phyloP scores from a whole-genome alignment of 768 basidiomycete species.

The Termitomyces eurrhizus region DNA sequence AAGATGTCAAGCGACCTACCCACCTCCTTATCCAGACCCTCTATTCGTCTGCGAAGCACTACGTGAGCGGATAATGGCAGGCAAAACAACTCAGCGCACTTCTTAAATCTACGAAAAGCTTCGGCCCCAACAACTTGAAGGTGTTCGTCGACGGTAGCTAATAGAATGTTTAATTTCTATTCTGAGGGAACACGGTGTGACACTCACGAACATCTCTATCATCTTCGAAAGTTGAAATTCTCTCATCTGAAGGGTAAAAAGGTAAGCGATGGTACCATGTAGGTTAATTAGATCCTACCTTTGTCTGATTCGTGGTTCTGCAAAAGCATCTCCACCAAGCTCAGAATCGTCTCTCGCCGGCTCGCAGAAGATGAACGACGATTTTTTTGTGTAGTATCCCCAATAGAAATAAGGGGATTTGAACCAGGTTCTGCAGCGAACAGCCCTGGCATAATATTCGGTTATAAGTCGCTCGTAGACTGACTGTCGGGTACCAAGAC shows the following conservation, averaged over 20 bases:
- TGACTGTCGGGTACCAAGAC: neutral
- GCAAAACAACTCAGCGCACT: constrained; percentile 28
- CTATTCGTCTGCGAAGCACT: constrained; percentile 40
- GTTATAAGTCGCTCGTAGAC: constrained; percentile 1
- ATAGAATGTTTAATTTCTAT: neutral
- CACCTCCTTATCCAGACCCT: constrained; percentile 65
- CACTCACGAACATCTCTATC: constrained; percentile 65
- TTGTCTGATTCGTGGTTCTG: constrained; percentile 27
- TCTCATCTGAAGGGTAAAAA: constrained; percentile 23
- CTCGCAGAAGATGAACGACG: constrained; percentile 27
- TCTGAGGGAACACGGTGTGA: neutral
- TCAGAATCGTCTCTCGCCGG: constrained; percentile 45
- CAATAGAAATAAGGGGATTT: constrained; percentile 17
- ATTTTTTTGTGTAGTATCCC: constrained; percentile 20
- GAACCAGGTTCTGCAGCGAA: constrained; percentile 18
- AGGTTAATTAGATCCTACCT: constrained; percentile 19
- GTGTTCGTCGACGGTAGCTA: constrained; percentile 67
- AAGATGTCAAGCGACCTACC: constrained; percentile 4
- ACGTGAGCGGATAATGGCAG: neutral
- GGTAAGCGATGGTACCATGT: neutral
- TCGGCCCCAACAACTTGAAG: constrained; percentile 66
- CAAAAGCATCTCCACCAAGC: constrained; percentile 47
- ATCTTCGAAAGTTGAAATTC: constrained; percentile 52
- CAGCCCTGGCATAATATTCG: constrained; percentile 16
- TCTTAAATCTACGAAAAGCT: constrained; percentile 58